A percentile compares a stretch with the other conserved stretches of the same genome.
Conservation (phyloP, 495 filamentous ascomycete genomes). For the Penicillium coprophilum region DNA sequence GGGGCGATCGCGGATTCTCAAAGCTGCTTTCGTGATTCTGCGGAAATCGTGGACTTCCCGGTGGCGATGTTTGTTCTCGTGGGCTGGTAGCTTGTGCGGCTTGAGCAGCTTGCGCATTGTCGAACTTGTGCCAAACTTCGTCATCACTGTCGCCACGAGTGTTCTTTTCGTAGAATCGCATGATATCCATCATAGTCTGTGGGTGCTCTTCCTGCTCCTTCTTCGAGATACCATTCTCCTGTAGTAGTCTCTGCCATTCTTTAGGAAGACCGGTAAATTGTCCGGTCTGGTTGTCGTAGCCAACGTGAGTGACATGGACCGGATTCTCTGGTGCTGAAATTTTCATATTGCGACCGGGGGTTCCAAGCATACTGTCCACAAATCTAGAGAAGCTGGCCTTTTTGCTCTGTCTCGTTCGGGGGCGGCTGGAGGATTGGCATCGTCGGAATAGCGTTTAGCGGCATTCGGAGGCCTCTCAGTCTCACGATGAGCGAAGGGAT, state of each 20-base stretch:
- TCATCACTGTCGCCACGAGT: constrained; percentile 77
- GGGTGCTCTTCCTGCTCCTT: constrained; percentile 95
- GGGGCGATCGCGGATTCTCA: constrained; percentile 91
- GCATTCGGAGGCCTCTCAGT: constrained; percentile 50
- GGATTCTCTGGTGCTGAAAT: constrained; percentile 97
- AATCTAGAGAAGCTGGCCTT: constrained; percentile 95
- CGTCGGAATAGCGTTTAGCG: constrained; percentile 84
- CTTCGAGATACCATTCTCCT: constrained; percentile 94
- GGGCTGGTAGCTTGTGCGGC: constrained; percentile 51
- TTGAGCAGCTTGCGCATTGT: constrained; percentile 57
- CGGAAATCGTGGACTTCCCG: constrained; percentile 89
- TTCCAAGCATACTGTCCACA: constrained; percentile 88
- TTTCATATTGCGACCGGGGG: constrained; percentile 76
- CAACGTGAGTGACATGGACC: constrained; percentile 96
- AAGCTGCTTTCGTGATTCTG: constrained; percentile 90
- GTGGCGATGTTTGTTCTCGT: constrained; percentile 52
- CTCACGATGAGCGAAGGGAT: constrained; percentile 47
- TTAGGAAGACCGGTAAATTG: constrained; percentile 96
- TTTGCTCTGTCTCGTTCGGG: constrained; percentile 65
- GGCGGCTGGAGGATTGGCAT: constrained; percentile 61
- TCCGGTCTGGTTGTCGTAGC: constrained; percentile 94
- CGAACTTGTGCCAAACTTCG: constrained; percentile 92
- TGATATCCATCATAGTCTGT: constrained; percentile 89
- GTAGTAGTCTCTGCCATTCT: constrained; percentile 94
- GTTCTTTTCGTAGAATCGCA: constrained; percentile 94